Evolutionary conservation across 129 eudicot species (phyloP).

Genomic region (Daucus carota): DH1_v3.0 NC_030388.2:25777001-25777500

Average conservation of each 20-base stretch:
- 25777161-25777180: background rate
- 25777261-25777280: constrained; percentile 59
- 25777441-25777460: background rate
- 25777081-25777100: background rate
- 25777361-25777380: constrained; percentile 2
- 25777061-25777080: background rate
- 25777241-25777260: constrained; percentile 84
- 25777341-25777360: background rate
- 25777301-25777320: background rate
- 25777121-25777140: background rate
- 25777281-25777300: constrained; percentile 47
- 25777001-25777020: background rate
- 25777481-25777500: background rate
- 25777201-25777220: constrained; percentile 59
- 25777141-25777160: background rate
- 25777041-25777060: background rate
- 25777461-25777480: background rate
- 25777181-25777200: constrained; percentile 20
- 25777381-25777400: background rate
- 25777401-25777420: background rate
- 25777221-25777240: constrained; percentile 80
- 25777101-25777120: background rate
- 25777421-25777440: background rate
- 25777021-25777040: background rate
- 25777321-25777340: background rate